Conservation (phyloP, 345 rosid species). For the Rhodamnia rubescens region DNA sequence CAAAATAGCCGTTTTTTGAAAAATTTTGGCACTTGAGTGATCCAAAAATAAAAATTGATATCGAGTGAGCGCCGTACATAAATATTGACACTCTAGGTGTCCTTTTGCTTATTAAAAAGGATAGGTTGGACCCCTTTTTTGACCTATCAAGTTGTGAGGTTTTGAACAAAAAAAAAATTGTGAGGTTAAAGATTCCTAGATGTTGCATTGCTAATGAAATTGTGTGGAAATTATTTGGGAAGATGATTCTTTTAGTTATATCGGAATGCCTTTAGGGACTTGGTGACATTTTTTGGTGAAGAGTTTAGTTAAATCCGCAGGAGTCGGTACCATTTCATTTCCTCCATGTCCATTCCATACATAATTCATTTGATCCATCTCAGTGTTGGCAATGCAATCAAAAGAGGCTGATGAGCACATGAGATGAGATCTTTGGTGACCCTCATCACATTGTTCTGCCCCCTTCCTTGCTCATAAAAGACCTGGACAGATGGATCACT, state of each 20-base stretch:
- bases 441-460: background rate
- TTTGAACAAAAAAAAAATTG: too few species aligned
- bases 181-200: background rate
- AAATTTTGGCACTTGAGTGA: too few species aligned
- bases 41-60: too few species aligned
- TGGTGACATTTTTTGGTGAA: background rate
- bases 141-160: too few species aligned
- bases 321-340: background rate
- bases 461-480: background rate
- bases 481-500: background rate
- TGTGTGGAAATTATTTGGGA: background rate
- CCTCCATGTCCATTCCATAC: background rate
- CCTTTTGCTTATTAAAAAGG: too few species aligned
- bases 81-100: too few species aligned
- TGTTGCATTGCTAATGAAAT: accelerated
- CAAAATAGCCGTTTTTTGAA: too few species aligned
- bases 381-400: background rate
- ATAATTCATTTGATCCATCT: background rate
- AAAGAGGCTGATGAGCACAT: background rate
- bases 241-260: background rate
- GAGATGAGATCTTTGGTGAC: background rate
- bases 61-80: too few species aligned
- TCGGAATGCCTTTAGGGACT: accelerated
- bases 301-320: background rate
- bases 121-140: too few species aligned